Base-by-base conservation (phyloP, 1,284 basidiomycete species). In the Pseudozyma flocculosa region DNA sequence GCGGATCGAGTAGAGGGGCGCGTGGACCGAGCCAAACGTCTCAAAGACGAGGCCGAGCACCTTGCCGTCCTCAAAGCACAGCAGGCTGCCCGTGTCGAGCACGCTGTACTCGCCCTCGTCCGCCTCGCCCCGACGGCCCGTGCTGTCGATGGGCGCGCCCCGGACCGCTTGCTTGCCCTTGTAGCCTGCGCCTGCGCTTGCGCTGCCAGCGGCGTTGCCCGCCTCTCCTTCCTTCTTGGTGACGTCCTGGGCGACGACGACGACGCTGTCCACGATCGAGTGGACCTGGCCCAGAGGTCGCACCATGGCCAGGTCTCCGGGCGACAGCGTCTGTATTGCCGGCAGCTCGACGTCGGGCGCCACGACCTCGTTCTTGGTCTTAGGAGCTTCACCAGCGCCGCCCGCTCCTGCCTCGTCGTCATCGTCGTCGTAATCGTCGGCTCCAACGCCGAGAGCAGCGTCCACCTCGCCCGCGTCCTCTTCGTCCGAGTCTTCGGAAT, bases 21-120 rank as follows among this genome's bases (percentile, higher is more conserved):
- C 86, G 37, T 83, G 82, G 3, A 92, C 90, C 0, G 91, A 89
- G 3, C 91, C 91, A 78, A 93, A 93, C 0, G 90, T 92, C 79
- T 93, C 91, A 70, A 86, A 89, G 43, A 93, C 90, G 76, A 88
- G 85, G 45, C 91, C 91, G 61, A 92, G 76, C 30, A 92, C 88
- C 61, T 84, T 87, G 50, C 89, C 81, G 75, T 93, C 89, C 21
- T 87, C 86, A 71, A 91, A 90, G 23, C 90, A 88, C 39, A 93
- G 83, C 36, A 92, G 79, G n/a, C 89, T 92, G 36, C 90, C 91
- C 30, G 84, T 85, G 76, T 93, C 91, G 82, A 92, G 89, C 79
- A 96, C 94, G 80, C 63, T 68, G 47, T 72, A 72, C 46, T 68
- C 65, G 40, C 61, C 68, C 29, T 58, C 56, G 17, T 49, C 50